Conservation (phyloP, 257 asterid genomes). For the Salvia hispanica region DNA sequence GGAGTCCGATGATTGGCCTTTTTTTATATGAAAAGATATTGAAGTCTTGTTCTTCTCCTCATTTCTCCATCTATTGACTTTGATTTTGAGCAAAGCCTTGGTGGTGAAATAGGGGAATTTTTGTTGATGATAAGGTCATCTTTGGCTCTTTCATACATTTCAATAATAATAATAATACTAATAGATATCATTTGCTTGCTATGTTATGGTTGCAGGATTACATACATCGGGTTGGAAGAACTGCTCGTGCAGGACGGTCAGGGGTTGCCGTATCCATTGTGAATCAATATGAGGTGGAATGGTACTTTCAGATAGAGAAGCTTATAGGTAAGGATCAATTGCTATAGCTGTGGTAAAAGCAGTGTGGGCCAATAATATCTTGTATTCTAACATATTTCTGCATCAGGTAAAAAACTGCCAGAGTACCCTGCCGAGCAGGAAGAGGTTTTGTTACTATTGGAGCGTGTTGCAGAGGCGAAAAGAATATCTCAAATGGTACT, state of each 20-base stretch:
- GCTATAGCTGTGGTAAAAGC: not conserved
- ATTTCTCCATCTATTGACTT: not conserved
- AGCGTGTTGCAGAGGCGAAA: slow-evolving; percentile 80
- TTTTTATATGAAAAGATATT: not conserved
- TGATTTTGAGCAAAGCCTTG: not conserved
- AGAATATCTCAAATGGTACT: slow-evolving; percentile 77
- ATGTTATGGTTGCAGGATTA: slow-evolving; percentile 64
- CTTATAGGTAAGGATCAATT: slow-evolving; percentile 59
- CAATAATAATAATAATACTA: not conserved
- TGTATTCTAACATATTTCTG: slow-evolving; percentile 19
- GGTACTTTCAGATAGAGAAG: slow-evolving; percentile 84
- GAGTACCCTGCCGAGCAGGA: slow-evolving; percentile 73
- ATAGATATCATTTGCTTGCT: not conserved
- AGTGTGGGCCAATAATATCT: not conserved
- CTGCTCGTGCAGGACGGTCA: slow-evolving; percentile 97
- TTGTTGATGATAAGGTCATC: not conserved
- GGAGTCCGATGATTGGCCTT: not conserved
- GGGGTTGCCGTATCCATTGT: slow-evolving; percentile 85
- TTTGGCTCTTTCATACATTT: not conserved
- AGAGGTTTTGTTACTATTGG: slow-evolving; percentile 70
- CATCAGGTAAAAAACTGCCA: slow-evolving; percentile 72
- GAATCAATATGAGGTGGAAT: slow-evolving; percentile 89
- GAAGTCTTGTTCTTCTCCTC: not conserved
- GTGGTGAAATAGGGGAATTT: not conserved
- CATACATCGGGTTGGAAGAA: slow-evolving; percentile 97